Evolutionary conservation across 2,329 filamentous ascomycete species (phyloP).

Genomic region (Grosmannia serpens): DNA sequence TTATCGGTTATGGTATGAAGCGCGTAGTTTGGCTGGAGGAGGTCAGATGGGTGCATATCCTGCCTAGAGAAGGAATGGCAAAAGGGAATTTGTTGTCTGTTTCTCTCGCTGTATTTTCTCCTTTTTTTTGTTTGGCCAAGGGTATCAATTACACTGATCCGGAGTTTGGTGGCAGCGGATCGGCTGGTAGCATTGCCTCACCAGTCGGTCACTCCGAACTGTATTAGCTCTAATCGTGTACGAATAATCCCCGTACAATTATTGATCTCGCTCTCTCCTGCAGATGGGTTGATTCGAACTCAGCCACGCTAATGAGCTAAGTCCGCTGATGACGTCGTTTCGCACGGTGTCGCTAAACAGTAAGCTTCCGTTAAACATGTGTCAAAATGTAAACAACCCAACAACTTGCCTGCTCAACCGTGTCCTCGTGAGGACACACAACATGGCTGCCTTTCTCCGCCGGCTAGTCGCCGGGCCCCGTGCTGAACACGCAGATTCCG

Average conservation of each 20-base stretch:
- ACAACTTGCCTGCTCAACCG: not conserved
- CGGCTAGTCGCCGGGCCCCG: constrained; percentile 87
- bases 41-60: not conserved
- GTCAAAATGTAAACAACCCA: not conserved
- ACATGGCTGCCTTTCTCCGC: constrained; percentile 66
- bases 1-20: not conserved
- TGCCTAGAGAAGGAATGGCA: not conserved
- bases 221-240: not conserved
- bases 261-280: not conserved
- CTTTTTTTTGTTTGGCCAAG: not conserved
- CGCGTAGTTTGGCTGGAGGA: not conserved
- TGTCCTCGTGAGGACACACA: not conserved
- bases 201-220: not conserved
- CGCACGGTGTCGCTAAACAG: not conserved
- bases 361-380: not conserved
- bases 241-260: not conserved
- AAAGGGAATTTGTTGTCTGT: not conserved
- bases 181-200: not conserved
- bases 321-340: not conserved
- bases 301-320: not conserved
- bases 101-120: not conserved
- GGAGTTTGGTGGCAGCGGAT: not conserved
- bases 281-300: not conserved
- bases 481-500: constrained; percentile 71
- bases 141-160: not conserved